phyloP scores from a whole-genome alignment of 1,139 yeast species.

The Saccharomycopsis phalli region DNA sequence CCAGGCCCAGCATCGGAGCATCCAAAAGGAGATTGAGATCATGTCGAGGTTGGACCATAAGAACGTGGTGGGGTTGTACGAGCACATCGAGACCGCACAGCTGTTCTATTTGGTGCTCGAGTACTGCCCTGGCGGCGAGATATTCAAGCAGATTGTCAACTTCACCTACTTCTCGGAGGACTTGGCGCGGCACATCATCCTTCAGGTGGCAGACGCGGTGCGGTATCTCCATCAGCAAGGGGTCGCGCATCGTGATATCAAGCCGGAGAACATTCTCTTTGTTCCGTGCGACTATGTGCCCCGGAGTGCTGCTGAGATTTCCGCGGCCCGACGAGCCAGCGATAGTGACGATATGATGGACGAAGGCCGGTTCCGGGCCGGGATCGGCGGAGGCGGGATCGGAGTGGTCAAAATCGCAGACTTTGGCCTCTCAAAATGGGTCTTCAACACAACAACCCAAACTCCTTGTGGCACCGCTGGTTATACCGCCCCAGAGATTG shows the following conservation, averaged over 20 bases:
- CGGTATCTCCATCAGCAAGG: slow-evolving; percentile 77
- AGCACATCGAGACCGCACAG: slow-evolving; percentile 53
- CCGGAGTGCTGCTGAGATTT: slow-evolving; percentile 1
- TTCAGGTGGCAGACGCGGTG: slow-evolving; percentile 77
- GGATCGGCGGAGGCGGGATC: slow-evolving; percentile 84
- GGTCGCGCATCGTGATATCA: slow-evolving; percentile 89
- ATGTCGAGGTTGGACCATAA: slow-evolving; percentile 68
- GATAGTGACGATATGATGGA: slow-evolving; percentile 81
- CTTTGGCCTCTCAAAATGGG: slow-evolving; percentile 84
- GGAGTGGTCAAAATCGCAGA: slow-evolving; percentile 86
- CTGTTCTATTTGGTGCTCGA: slow-evolving; percentile 72
- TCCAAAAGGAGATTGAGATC: slow-evolving; percentile 75
- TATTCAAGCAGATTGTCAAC: slow-evolving; percentile 87
- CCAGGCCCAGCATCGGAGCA: slow-evolving; percentile 48
- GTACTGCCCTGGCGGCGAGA: slow-evolving; percentile 86
- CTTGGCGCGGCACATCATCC: slow-evolving; percentile 73
- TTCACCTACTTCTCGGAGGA: slow-evolving; percentile 86
- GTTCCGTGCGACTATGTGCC: slow-evolving; percentile 33
- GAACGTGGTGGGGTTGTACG: slow-evolving; percentile 62
- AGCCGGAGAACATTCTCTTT: slow-evolving; percentile 86
- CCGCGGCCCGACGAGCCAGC: slow-evolving; percentile 44
- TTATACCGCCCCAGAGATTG: slow-evolving; percentile 92
- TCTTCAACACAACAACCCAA: slow-evolving; percentile 58
- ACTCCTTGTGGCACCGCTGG: slow-evolving; percentile 92
- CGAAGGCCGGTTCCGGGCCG: slow-evolving; percentile 74